A percentile compares a stretch with the other conserved stretches of the same genome.
These are phyloP conservation scores for Leucoagaricus sp. DNA, from an alignment of 1,284 basidiomycete genomes.

Conservation along the genomic window DNA sequence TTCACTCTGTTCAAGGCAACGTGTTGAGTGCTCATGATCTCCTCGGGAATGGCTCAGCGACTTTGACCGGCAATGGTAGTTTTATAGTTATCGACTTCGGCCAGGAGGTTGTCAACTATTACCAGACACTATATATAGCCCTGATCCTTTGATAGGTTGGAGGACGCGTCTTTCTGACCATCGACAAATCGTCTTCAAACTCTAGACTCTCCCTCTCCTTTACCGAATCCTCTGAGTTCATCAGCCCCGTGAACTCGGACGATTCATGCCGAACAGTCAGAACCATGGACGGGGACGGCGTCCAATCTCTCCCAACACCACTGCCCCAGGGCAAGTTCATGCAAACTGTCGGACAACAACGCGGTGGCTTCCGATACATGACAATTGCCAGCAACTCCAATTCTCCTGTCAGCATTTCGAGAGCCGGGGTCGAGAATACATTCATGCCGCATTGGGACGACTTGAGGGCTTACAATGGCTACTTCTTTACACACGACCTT, in stretches of 20 bases:
- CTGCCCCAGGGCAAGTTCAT: constrained; percentile 39
- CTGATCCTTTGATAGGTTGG: constrained; percentile 38
- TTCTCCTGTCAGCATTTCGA: constrained; percentile 41
- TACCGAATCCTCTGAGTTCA: constrained; percentile 49
- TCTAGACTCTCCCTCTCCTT: constrained; percentile 47
- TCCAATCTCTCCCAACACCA: constrained; percentile 26
- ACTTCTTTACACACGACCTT: constrained; percentile 47
- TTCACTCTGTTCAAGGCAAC: constrained; percentile 33
- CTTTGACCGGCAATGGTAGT: constrained; percentile 37
- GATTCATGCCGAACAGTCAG: constrained; percentile 39
- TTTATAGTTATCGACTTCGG: constrained; percentile 50
- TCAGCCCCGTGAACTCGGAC: constrained; percentile 44
- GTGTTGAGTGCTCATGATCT: constrained; percentile 36
- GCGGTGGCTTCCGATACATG: constrained; percentile 52
- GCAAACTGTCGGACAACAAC: constrained; percentile 41
- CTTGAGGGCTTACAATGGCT: constrained; percentile 48
- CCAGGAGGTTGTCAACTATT: constrained; percentile 45
- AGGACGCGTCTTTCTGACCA: constrained; percentile 42
- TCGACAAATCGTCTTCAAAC: constrained; percentile 30
- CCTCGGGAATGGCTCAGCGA: constrained; percentile 29
- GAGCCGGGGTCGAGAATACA: constrained; percentile 45
- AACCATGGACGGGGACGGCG: constrained; percentile 33
- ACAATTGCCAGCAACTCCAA: constrained; percentile 45
- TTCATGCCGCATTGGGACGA: constrained; percentile 50
- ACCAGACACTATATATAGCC: too few relatives aligned